phyloP scores from a whole-genome alignment of 2,329 filamentous ascomycete species.

The Ophiocordyceps camponoti-floridani region DNA sequence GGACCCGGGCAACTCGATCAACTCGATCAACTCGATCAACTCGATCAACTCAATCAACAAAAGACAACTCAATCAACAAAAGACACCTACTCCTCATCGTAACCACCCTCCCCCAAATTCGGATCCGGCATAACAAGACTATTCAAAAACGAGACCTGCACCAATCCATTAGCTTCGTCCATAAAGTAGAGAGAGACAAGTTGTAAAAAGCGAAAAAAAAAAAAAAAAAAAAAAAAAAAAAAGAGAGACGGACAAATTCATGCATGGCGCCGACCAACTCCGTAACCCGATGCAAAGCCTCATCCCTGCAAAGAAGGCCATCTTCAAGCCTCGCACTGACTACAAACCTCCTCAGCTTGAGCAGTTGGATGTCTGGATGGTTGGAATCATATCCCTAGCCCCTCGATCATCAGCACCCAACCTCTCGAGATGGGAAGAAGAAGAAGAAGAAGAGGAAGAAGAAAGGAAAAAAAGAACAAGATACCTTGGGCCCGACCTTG shows the following conservation, averaged over 20 bases:
- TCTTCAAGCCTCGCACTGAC: conserved; percentile 50
- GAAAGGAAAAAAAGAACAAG: not conserved
- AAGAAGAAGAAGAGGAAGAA: not conserved
- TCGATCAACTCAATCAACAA: too few relatives aligned
- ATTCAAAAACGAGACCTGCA: conserved; percentile 54
- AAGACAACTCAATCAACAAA: not conserved
- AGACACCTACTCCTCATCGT: conserved; percentile 1
- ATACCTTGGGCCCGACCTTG: too few relatives aligned
- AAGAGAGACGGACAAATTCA: conserved; percentile 45
- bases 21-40: too few relatives aligned
- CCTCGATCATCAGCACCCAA: too few relatives aligned
- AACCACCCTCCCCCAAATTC: conserved; percentile 11
- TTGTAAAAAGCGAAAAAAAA: too few relatives aligned
- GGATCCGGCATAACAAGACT: conserved; percentile 57
- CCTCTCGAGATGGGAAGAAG: not conserved
- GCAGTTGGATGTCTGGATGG: conserved; percentile 62
- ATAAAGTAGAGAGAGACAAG: not conserved
- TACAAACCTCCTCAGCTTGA: conserved; percentile 68
- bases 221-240: too few relatives aligned
- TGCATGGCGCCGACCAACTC: conserved; percentile 50
- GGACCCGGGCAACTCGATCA: too few relatives aligned
- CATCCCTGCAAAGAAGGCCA: conserved; percentile 39
- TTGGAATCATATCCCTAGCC: conserved; percentile 57
- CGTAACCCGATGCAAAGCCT: conserved; percentile 47
- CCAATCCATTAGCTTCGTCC: not conserved